A percentile compares a stretch with the other conserved stretches of the same genome.
Evolutionary conservation across 257 asterid genomes (phyloP).

Genomic region (Solanum acaule): DNA sequence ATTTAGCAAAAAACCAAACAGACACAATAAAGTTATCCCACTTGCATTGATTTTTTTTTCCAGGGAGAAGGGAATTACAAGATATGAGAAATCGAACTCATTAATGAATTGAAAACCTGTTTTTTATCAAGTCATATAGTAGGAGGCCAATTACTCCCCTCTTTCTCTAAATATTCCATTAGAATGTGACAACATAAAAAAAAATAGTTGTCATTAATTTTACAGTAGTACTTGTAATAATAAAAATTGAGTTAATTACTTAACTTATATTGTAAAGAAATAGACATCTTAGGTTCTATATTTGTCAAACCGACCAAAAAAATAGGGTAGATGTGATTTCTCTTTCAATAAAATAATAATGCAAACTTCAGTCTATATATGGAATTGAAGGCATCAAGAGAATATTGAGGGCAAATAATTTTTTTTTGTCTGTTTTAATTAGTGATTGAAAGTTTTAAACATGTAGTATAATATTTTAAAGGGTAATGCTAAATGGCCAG

Average conservation of each 20-base stretch:
- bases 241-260: neutral
- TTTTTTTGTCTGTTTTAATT: neutral
- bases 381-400: neutral
- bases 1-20: neutral
- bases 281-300: neutral
- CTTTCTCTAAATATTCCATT: neutral
- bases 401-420: neutral
- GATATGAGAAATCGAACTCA: too few relatives aligned
- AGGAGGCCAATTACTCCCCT: neutral
- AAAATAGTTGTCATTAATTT: neutral
- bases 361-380: neutral
- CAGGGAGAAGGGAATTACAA: too few relatives aligned
- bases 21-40: too few relatives aligned
- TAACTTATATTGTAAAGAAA: neutral
- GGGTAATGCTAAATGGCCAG: too few relatives aligned
- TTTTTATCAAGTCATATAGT: neutral
- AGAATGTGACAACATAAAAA: neutral
- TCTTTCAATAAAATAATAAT: neutral
- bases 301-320: neutral
- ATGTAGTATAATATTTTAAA: too few relatives aligned
- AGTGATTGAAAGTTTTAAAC: neutral
- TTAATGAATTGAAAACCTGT: too few relatives aligned
- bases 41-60: too few relatives aligned
- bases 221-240: neutral
- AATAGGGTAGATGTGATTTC: neutral